Conservation (phyloP, 2,329 filamentous ascomycete genomes). For the Trichoderma sp. region DNA sequence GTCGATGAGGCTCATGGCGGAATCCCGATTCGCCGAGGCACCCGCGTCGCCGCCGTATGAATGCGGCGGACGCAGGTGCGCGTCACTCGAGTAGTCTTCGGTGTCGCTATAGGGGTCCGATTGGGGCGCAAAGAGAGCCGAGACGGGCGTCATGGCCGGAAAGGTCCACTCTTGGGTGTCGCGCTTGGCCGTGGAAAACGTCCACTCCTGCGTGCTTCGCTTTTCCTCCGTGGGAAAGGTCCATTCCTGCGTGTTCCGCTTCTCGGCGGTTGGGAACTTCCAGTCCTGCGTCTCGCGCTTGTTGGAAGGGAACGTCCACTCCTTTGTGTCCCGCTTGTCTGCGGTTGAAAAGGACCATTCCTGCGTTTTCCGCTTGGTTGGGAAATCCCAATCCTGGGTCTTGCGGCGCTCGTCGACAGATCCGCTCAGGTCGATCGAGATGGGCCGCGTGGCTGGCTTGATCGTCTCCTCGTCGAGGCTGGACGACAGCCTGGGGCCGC, state of each 20-base stretch:
- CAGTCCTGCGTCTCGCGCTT: slow-evolving; percentile 25
- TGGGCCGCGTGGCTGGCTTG: slow-evolving; percentile 24
- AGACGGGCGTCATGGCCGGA: slow-evolving; percentile 42
- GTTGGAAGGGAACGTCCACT: slow-evolving; percentile 44
- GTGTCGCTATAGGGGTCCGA: slow-evolving; percentile 19
- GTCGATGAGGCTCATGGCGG: slow-evolving; percentile 28
- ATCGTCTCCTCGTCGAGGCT: slow-evolving; percentile 27
- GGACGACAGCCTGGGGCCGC: not conserved
- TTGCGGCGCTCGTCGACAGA: slow-evolving; percentile 24
- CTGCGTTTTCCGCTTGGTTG: slow-evolving; percentile 22
- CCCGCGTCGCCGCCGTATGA: slow-evolving; percentile 18
- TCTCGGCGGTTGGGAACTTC: slow-evolving; percentile 46
- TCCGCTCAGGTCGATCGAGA: slow-evolving; percentile 26
- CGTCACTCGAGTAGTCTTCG: slow-evolving; percentile 4
- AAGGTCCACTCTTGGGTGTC: slow-evolving; percentile 26
- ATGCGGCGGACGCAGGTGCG: not conserved
- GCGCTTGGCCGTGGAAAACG: slow-evolving; percentile 20
- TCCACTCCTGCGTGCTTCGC: slow-evolving; percentile 21
- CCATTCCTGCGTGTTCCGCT: slow-evolving; percentile 49
- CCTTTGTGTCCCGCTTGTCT: slow-evolving; percentile 35
- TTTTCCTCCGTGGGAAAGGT: slow-evolving; percentile 44
- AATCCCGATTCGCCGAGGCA: slow-evolving; percentile 40
- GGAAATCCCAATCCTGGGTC: slow-evolving; percentile 25
- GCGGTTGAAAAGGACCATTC: slow-evolving; percentile 39
- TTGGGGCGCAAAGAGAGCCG: slow-evolving; percentile 28